Conservation (phyloP, 345 rosid genomes). For the rapeseed (Brassica napus) region DNA sequence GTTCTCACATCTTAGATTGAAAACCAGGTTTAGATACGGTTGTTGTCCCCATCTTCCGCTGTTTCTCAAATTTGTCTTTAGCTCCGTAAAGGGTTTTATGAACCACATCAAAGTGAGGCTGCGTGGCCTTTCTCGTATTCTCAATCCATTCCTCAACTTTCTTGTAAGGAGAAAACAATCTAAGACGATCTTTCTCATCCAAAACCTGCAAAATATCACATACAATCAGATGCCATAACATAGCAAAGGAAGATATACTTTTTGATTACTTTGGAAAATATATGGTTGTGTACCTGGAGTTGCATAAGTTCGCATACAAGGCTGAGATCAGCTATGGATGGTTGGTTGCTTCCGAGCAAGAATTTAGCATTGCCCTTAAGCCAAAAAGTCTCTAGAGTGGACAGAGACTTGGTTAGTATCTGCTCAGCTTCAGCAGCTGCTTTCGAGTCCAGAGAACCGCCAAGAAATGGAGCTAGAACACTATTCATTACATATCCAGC, state of each 20-base stretch:
- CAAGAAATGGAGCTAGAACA: conserved; percentile 56
- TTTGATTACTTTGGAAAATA: neutral
- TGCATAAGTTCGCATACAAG: conserved; percentile 82
- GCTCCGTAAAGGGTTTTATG: conserved; percentile 53
- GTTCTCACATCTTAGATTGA: neutral
- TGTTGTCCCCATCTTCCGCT: conserved; percentile 25
- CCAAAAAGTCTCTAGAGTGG: conserved; percentile 72
- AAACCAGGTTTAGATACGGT: neutral
- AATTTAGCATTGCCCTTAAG: conserved; percentile 69
- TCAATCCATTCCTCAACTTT: conserved; percentile 80
- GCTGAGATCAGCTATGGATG: conserved; percentile 85
- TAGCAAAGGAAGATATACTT: neutral
- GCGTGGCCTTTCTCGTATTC: conserved; percentile 62
- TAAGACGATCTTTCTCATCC: conserved; percentile 58
- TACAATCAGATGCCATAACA: conserved; percentile 1
- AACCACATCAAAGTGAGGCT: conserved; percentile 78
- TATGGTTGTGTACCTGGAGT: conserved; percentile 52
- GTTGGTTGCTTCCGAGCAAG: conserved; percentile 74
- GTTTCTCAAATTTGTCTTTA: conserved; percentile 47
- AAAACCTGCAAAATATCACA: conserved; percentile 47
- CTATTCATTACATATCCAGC: conserved; percentile 51
- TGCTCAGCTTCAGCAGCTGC: conserved; percentile 73
- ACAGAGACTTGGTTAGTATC: conserved; percentile 53
- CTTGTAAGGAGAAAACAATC: conserved; percentile 58
- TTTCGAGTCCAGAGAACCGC: conserved; percentile 50